Evolutionary conservation across 2,329 filamentous ascomycete genomes (phyloP), one percentile per base, ranked within the genome.

Genomic region (Hymenoscyphus occultus): DNA sequence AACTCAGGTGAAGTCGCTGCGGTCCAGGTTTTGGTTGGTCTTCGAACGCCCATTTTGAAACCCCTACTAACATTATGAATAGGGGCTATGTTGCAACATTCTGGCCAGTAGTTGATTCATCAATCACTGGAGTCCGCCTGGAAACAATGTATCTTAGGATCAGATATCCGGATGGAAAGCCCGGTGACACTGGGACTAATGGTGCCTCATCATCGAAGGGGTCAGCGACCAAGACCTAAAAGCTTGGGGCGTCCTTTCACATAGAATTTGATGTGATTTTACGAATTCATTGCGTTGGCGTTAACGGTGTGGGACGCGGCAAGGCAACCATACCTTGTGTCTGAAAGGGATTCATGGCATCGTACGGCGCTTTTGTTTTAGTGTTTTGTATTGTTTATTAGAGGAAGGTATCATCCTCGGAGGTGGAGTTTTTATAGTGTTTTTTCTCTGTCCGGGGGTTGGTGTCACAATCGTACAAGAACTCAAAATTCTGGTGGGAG

Each of bases 81-180:
- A 76, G 75, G 75, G 69, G 71, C 59, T 75, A 76, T 66, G 72
- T 75, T 39, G 70, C 73, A 56, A 63, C 70, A n/a, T 72, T 71
- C 59, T 77, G 75, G 75, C 75, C 73, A 19, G 71, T 71, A 28
- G 19, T 22, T 54, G 48, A 54, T 6, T 19, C 22, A 54, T 10
- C 5, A 35, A 54, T 54, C 22, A 68, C 68, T 40, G 71, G 70
- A 31, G 61, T 64, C n/a, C 68, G 71, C 51, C 64, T 76, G 14
- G 71, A 74, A 45, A 58, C 57, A 14, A 75, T 76, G 72, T 75
- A 75, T 56, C 65, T 63, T 10, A 75, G 73, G 40, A 73, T 76
- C 65, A 60, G 42, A 39, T 42, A 56, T 10, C 48, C 57, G 14
- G 48, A 45, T 14, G 59, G n/a, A 60, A 65, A 32, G 60, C 32